Evolutionary conservation across 2,329 filamentous ascomycete genomes (phyloP).

Genomic region (Emergomyces pasteurianus): DNA sequence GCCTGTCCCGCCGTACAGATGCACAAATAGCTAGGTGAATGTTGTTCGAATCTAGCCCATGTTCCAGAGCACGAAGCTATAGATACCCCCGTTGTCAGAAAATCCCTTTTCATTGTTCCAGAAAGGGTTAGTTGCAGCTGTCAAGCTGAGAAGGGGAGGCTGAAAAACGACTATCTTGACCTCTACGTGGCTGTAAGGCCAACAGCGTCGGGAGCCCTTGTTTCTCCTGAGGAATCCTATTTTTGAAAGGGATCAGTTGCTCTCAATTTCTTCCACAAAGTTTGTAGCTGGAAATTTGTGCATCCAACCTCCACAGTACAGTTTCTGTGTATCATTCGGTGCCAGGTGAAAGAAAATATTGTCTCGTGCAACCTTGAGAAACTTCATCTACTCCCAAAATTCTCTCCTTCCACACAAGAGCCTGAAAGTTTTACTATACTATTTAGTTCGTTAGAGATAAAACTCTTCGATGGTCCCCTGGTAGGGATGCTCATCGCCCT

Average conservation of each 20-base stretch:
- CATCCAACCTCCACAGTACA: background rate
- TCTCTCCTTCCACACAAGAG: background rate
- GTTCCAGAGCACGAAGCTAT: background rate
- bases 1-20: background rate
- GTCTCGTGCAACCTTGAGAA: background rate
- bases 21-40: background rate
- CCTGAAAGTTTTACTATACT: background rate
- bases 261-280: background rate
- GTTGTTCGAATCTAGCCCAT: background rate
- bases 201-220: background rate
- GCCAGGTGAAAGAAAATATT: background rate
- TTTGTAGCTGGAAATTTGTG: background rate
- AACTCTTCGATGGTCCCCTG: background rate
- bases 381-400: background rate
- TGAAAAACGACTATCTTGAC: background rate
- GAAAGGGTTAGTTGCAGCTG: background rate
- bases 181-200: background rate
- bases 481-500: constrained; percentile 7
- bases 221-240: background rate
- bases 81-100: background rate
- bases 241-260: background rate
- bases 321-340: background rate
- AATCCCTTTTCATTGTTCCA: background rate
- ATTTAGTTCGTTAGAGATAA: background rate
- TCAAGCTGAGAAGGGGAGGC: background rate